These are phyloP conservation scores for Talaromyces nanjingensis DNA, from an alignment of 495 filamentous ascomycete genomes.

Conservation along the genomic window DNA sequence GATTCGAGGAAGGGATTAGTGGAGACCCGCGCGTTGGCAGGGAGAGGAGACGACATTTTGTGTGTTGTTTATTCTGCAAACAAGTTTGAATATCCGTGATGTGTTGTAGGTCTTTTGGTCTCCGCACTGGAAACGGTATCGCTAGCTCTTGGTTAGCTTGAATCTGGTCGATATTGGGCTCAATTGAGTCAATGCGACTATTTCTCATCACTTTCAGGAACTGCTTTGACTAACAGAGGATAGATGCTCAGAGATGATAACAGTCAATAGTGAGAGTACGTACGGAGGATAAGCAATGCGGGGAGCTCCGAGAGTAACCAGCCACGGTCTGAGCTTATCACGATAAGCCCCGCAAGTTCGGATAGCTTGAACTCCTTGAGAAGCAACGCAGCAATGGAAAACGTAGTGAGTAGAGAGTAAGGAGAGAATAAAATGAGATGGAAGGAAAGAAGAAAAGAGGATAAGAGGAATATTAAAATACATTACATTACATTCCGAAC, in stretches of 20 bases:
- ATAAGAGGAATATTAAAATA: not conserved
- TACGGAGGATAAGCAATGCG: not conserved
- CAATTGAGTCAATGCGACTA: not conserved
- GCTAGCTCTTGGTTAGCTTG: not conserved
- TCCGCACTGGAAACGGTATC: not conserved
- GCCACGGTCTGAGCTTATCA: not conserved
- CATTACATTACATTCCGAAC: not conserved
- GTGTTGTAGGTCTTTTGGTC: not conserved
- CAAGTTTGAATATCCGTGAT: not conserved
- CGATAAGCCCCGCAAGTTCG: slow-evolving; percentile 5
- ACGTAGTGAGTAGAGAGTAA: not conserved
- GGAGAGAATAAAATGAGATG: not conserved
- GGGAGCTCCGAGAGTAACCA: slow-evolving; percentile 4
- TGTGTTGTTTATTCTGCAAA: not conserved
- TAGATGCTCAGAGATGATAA: not conserved
- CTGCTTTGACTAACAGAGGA: not conserved
- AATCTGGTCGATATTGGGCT: not conserved
- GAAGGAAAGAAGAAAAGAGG: not conserved
- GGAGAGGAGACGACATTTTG: slow-evolving; percentile 4
- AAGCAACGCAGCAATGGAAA: slow-evolving; percentile 7
- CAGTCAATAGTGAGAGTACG: not conserved
- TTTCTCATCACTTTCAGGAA: not conserved
- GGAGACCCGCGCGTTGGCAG: slow-evolving; percentile 12
- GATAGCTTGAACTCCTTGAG: not conserved
- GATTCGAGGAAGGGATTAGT: slow-evolving; percentile 10